Evolutionary conservation across 2,329 filamentous ascomycete species (phyloP).

Genomic region (Hyphodiscus sp.): DNA sequence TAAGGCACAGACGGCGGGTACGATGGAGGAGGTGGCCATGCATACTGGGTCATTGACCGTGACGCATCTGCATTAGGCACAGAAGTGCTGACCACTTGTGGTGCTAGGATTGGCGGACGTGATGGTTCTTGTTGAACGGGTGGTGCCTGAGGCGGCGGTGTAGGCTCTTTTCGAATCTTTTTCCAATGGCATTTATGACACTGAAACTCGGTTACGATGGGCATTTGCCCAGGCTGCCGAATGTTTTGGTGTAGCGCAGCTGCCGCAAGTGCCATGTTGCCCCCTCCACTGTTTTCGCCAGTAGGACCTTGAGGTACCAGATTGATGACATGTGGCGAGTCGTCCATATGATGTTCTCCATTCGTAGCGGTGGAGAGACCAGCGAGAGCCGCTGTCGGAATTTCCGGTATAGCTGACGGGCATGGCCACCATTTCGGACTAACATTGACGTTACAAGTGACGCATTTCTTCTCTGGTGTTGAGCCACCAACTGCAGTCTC

Average conservation of each 20-base stretch:
- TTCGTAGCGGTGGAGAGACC: conserved; percentile 4
- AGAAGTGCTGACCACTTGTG: conserved; percentile 12
- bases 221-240: conserved; percentile 8
- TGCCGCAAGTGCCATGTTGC: conserved; percentile 27
- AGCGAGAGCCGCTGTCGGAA: conserved; percentile 4
- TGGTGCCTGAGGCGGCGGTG: conserved; percentile 13
- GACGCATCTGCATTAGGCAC: neutral
- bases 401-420: neutral
- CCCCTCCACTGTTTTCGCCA: conserved; percentile 11
- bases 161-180: conserved; percentile 35
- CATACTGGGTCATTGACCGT: conserved; percentile 13
- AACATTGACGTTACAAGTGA: conserved; percentile 61
- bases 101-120: conserved; percentile 17
- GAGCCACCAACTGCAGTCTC: neutral
- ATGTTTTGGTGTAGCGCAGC: conserved; percentile 28
- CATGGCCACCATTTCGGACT: conserved; percentile 65
- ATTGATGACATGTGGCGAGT: conserved; percentile 9
- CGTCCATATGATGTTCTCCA: conserved; percentile 9
- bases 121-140: conserved; percentile 17
- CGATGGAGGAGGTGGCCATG: conserved; percentile 33
- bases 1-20: conserved; percentile 34
- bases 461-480: conserved; percentile 46
- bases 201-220: conserved; percentile 48
- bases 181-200: conserved; percentile 66
- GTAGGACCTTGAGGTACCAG: conserved; percentile 2